A percentile compares a stretch with the other conserved stretches of the same genome.
Evolutionary conservation across 2,329 filamentous ascomycete species (phyloP).

Genomic region (Geosmithia putterillii): DNA sequence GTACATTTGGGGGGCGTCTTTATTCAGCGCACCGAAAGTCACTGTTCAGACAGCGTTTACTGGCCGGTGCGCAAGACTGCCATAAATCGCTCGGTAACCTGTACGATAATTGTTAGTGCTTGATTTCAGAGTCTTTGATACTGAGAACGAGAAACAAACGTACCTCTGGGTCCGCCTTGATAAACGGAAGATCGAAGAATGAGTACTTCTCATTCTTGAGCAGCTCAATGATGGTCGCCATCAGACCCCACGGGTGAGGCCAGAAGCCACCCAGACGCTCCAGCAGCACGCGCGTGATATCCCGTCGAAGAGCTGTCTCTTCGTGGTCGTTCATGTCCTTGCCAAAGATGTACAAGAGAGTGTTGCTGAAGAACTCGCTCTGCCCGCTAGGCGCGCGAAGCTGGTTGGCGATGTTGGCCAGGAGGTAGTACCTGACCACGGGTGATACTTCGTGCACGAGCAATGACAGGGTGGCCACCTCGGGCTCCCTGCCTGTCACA

Average conservation of each 20-base stretch:
- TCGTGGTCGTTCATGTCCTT: conserved; percentile 62
- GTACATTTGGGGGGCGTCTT: background rate
- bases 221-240: conserved; percentile 79
- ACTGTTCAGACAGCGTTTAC: background rate
- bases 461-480: conserved; percentile 62
- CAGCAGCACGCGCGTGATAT: conserved; percentile 77
- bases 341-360: conserved; percentile 74
- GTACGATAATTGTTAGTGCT: background rate
- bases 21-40: background rate
- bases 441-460: conserved; percentile 63
- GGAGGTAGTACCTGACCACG: conserved; percentile 72
- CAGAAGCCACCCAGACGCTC: conserved; percentile 82
- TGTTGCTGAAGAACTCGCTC: conserved; percentile 86
- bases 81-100: conserved; percentile 20
- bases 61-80: conserved; percentile 6
- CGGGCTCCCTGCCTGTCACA: conserved; percentile 25
- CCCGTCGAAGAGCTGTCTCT: conserved; percentile 73
- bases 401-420: conserved; percentile 81
- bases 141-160: conserved; percentile 8
- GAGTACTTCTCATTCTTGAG: conserved; percentile 82
- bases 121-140: no score
- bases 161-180: conserved; percentile 84
- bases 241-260: conserved; percentile 90
- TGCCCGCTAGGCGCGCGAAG: conserved; percentile 80
- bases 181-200: conserved; percentile 87